Evolutionary conservation across 305 asterid genomes (phyloP).

Genomic region (Caryopteris hybrid): DNA sequence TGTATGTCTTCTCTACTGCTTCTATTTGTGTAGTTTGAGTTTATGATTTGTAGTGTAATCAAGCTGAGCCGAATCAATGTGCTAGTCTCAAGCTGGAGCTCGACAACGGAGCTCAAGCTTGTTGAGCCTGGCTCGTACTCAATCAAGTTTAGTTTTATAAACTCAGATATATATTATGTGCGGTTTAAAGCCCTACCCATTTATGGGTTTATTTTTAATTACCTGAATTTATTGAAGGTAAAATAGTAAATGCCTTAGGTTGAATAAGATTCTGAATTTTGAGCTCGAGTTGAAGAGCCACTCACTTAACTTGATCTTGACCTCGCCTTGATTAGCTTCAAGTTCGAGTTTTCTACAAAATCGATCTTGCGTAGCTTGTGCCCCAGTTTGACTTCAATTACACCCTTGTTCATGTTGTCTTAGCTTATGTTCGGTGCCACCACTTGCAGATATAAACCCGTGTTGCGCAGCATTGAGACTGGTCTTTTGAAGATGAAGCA

Average conservation of each 20-base stretch:
- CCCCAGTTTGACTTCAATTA: too few relatives aligned
- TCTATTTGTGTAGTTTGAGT: not conserved
- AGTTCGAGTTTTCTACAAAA: not conserved
- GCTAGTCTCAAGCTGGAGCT: not conserved
- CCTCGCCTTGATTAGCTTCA: not conserved
- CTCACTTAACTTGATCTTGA: not conserved
- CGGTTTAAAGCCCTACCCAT: too few relatives aligned
- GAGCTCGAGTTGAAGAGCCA: not conserved
- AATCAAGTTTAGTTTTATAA: not conserved
- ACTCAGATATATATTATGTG: too few relatives aligned
- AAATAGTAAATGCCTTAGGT: not conserved
- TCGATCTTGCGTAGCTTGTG: too few relatives aligned
- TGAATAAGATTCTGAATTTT: too few relatives aligned
- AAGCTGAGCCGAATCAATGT: not conserved
- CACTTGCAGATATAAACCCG: slow-evolving; percentile 70
- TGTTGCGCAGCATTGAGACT: slow-evolving; percentile 73
- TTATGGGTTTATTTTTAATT: too few relatives aligned
- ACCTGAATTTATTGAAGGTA: not conserved
- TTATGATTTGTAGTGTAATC: not conserved
- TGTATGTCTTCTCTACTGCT: slow-evolving; percentile 46
- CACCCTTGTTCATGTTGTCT: not conserved
- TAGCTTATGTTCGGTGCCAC: not conserved
- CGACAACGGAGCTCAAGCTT: not conserved
- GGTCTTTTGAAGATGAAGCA: slow-evolving; percentile 81
- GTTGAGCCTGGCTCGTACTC: not conserved